Conservation (phyloP, 768 basidiomycete species). For the Rhodosporidiobolus sp. region DNA sequence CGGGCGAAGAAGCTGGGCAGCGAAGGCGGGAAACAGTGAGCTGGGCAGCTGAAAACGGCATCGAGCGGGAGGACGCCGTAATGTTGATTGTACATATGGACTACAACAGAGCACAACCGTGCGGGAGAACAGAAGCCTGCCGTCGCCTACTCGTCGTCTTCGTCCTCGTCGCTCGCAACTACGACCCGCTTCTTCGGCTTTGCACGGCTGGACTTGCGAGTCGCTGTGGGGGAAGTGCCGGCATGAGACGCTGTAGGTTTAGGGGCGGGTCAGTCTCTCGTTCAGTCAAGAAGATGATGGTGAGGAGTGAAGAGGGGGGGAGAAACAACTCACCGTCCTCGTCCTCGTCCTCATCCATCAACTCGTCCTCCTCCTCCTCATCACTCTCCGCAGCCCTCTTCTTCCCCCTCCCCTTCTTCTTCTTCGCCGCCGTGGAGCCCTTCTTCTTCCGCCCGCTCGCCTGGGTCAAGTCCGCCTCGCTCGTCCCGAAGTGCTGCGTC, state of each 20-base stretch:
- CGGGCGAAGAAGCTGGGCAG: too few relatives aligned
- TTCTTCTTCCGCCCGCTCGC: not conserved
- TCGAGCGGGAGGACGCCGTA: too few relatives aligned
- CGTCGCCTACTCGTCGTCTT: constrained; percentile 22
- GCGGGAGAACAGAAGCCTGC: too few relatives aligned
- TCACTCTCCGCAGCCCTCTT: constrained; percentile 43
- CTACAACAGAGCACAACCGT: too few relatives aligned
- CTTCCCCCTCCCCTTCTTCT: constrained; percentile 42
- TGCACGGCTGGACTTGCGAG: not conserved
- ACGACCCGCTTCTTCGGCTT: not conserved
- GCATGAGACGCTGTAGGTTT: not conserved
- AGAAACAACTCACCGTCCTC: constrained; percentile 24
- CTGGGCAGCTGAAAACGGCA: too few relatives aligned
- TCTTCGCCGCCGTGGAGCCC: not conserved
- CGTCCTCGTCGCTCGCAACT: constrained; percentile 3
- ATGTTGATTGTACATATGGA: too few relatives aligned
- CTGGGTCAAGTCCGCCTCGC: not conserved
- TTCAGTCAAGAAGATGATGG: too few relatives aligned
- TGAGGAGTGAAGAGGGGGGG: not conserved
- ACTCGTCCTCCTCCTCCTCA: constrained; percentile 33
- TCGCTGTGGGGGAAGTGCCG: not conserved
- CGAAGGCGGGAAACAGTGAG: too few relatives aligned
- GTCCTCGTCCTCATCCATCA: constrained; percentile 19
- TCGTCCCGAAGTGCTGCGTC: not conserved
- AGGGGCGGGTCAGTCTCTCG: not conserved